Conservation (phyloP, 2,329 filamentous ascomycete species). For the Boeremia lycopersici region DNA sequence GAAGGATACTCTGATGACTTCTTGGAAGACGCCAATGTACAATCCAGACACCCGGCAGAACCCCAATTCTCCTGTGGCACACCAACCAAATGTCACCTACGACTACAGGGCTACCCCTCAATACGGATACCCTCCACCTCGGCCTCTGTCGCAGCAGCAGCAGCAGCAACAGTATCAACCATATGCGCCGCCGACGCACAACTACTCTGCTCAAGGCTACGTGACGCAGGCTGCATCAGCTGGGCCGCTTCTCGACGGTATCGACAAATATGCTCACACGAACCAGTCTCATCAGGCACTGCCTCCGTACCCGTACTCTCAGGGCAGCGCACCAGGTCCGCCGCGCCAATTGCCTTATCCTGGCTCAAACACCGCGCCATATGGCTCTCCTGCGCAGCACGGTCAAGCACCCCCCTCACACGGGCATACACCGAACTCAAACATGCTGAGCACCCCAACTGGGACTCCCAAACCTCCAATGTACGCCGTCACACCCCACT, state of each 20-base stretch:
- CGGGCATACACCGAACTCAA: slow-evolving; percentile 41
- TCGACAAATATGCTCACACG: slow-evolving; percentile 38
- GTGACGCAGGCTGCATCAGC: slow-evolving; percentile 31
- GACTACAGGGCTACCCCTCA: slow-evolving; percentile 38
- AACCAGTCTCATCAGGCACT: slow-evolving; percentile 24
- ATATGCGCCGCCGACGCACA: slow-evolving; percentile 34
- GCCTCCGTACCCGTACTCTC: slow-evolving; percentile 35
- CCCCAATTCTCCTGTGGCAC: slow-evolving; percentile 46
- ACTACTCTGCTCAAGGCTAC: slow-evolving; percentile 30
- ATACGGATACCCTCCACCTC: slow-evolving; percentile 29
- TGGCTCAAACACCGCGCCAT: slow-evolving; percentile 19
- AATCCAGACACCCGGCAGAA: slow-evolving; percentile 44
- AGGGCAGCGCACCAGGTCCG: slow-evolving; percentile 17
- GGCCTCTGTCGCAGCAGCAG: slow-evolving; percentile 19
- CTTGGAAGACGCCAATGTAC: slow-evolving; percentile 39
- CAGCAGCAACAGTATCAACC: slow-evolving; percentile 30
- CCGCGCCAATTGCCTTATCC: slow-evolving; percentile 27
- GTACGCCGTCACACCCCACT: slow-evolving; percentile 45
- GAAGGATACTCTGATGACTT: slow-evolving; percentile 31
- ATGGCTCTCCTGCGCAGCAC: slow-evolving; percentile 23
- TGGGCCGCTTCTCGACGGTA: slow-evolving; percentile 27
- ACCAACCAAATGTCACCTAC: slow-evolving; percentile 47
- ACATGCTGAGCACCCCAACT: slow-evolving; percentile 36
- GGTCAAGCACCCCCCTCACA: slow-evolving; percentile 23
- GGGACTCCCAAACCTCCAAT: slow-evolving; percentile 45